These are phyloP conservation scores for Coprinopsis cinerea DNA, from an alignment of 768 basidiomycete genomes.

Conservation along the genomic window DNA sequence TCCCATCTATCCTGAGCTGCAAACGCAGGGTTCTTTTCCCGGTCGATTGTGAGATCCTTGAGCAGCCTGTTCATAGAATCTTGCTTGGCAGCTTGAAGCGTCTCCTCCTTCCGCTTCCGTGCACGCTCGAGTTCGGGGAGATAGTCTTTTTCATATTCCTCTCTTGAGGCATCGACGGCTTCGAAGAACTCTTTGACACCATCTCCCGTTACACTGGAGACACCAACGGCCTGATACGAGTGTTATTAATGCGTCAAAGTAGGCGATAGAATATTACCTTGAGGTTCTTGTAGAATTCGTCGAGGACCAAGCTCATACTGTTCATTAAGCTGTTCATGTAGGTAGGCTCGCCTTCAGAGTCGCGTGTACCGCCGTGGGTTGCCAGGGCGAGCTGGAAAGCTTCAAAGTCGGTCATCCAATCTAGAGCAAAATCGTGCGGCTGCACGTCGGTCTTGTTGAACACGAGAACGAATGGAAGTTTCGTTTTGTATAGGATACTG, in stretches of 20 bases:
- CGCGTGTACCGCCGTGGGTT: constrained; percentile 56
- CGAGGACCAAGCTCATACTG: constrained; percentile 95
- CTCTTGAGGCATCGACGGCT: constrained; percentile 81
- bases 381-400: constrained; percentile 86
- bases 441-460: constrained; percentile 98
- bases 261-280: constrained; percentile 47
- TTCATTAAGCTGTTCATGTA: constrained; percentile 99
- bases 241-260: background rate
- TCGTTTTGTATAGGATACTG: constrained; percentile 97
- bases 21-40: constrained; percentile 52
- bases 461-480: constrained; percentile 92
- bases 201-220: constrained; percentile 93
- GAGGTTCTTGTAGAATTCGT: constrained; percentile 96
- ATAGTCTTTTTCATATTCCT: constrained; percentile 89
- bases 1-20: constrained; percentile 60
- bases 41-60: constrained; percentile 75
- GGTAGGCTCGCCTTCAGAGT: constrained; percentile 85
- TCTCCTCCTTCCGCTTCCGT: constrained; percentile 54
- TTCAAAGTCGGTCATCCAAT: constrained; percentile 99
- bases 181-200: constrained; percentile 90
- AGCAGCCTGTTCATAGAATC: constrained; percentile 76
- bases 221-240: constrained; percentile 75
- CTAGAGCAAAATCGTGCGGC: constrained; percentile 84
- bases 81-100: constrained; percentile 58
- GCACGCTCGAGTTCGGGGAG: constrained; percentile 82